Percentiles rank a stretch among this genome's conserved stretches.
phyloP scores from a whole-genome alignment of 495 filamentous ascomycete genomes.

The Podospora comata region DNA sequence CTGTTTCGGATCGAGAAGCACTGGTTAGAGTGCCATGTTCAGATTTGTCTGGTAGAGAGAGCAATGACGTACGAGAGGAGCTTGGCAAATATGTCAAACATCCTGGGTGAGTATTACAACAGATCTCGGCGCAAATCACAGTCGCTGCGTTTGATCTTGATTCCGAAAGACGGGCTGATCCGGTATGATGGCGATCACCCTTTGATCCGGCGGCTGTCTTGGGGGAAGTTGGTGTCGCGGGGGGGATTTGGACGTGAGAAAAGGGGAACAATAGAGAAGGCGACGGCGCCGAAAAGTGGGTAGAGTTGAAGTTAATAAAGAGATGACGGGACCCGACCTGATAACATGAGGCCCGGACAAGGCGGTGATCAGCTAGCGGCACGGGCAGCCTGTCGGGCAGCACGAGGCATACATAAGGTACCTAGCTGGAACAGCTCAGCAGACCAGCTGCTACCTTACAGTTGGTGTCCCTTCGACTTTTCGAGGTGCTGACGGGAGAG shows the following conservation, averaged over 20 bases:
- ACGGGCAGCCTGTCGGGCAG: not conserved
- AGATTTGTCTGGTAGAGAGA: not conserved
- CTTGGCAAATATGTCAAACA: slow-evolving; percentile 81
- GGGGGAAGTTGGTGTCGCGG: not conserved
- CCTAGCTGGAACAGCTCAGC: not conserved
- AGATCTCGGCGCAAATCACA: no score
- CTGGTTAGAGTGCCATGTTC: not conserved
- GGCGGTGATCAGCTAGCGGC: not conserved
- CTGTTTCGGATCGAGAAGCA: slow-evolving; percentile 38
- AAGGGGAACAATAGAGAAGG: not conserved
- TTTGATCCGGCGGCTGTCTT: not conserved
- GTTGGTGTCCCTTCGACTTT: no score
- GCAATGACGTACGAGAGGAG: slow-evolving; percentile 66
- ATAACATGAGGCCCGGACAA: not conserved
- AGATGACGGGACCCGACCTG: not conserved
- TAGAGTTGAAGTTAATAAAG: not conserved
- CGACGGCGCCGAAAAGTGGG: not conserved
- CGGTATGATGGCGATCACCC: not conserved
- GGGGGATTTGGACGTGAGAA: not conserved
- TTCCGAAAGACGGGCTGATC: no score
- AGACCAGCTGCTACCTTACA: not conserved
- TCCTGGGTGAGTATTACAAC: slow-evolving; percentile 34
- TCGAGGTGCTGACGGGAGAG: not conserved
- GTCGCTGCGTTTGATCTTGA: not conserved
- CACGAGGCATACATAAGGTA: not conserved